These are phyloP conservation scores for Whalleya microplaca DNA, from an alignment of 2,329 filamentous ascomycete genomes.

Conservation along the genomic window DNA sequence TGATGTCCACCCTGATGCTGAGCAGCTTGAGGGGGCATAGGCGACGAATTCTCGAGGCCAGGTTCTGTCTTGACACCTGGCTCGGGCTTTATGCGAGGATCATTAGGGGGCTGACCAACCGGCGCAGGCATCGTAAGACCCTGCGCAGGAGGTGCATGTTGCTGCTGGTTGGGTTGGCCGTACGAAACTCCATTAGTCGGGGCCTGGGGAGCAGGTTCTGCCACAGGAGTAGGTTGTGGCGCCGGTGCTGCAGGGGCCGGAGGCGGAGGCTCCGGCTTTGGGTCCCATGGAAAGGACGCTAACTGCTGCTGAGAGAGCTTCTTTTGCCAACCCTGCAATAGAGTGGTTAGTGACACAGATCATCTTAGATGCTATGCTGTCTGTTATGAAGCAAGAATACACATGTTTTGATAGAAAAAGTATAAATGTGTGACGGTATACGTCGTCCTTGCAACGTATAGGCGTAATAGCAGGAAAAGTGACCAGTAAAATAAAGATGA, in stretches of 20 bases:
- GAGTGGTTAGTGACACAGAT: constrained; percentile 18
- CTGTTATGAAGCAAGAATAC: neutral
- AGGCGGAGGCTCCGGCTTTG: constrained; percentile 70
- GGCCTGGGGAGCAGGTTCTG: constrained; percentile 23
- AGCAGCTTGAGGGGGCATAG: constrained; percentile 39
- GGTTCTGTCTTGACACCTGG: constrained; percentile 53
- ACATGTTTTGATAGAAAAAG: neutral
- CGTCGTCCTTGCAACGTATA: constrained; percentile 6
- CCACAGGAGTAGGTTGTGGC: constrained; percentile 28
- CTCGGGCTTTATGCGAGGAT: constrained; percentile 49
- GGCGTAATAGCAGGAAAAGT: constrained; percentile 2
- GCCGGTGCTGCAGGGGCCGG: constrained; percentile 45
- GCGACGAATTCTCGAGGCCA: constrained; percentile 46
- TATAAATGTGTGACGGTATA: neutral
- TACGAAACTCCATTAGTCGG: constrained; percentile 35
- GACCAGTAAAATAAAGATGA: constrained; percentile 24
- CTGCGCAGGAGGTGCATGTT: constrained; percentile 28
- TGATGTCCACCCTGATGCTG: constrained; percentile 27
- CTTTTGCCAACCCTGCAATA: constrained; percentile 82
- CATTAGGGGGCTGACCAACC: constrained; percentile 25
- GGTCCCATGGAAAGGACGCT: constrained; percentile 94
- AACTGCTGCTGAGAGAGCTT: constrained; percentile 85
- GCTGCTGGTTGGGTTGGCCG: constrained; percentile 23
- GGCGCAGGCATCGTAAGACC: constrained; percentile 32
- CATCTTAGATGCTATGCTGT: neutral